A percentile compares a stretch with the other conserved stretches of the same genome.
These are phyloP conservation scores for Aspergillus spinulosporus DNA, from an alignment of 2,329 filamentous ascomycete species.

Conservation along the genomic window DNA sequence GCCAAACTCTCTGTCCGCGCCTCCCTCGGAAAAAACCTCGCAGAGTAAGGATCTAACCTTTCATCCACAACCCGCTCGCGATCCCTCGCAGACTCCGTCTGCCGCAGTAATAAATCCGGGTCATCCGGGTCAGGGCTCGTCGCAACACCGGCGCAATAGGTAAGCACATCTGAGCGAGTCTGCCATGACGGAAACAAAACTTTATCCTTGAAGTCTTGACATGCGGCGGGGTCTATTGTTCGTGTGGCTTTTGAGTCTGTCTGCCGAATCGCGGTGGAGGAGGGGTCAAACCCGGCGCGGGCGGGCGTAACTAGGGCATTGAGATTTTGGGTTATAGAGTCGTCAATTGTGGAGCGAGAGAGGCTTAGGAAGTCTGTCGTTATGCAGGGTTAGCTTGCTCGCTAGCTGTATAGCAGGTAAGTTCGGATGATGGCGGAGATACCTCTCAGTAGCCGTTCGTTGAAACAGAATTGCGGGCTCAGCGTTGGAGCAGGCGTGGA, in stretches of 20 bases:
- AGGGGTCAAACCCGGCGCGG: constrained; percentile 70
- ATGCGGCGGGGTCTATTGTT: constrained; percentile 63
- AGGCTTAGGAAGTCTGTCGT: constrained; percentile 80
- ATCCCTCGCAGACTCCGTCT: constrained; percentile 69
- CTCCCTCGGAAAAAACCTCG: constrained; percentile 73
- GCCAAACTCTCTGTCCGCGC: constrained; percentile 78
- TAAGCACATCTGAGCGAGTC: constrained; percentile 74
- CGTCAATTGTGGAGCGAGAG: constrained; percentile 82
- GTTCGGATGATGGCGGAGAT: neutral
- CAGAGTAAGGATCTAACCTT: constrained; percentile 87
- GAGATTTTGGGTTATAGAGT: constrained; percentile 88
- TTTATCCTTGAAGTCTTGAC: constrained; percentile 69
- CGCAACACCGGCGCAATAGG: constrained; percentile 86
- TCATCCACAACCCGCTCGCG: constrained; percentile 79
- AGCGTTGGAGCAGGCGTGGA: constrained; percentile 53
- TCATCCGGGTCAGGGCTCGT: constrained; percentile 85
- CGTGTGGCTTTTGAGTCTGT: constrained; percentile 51
- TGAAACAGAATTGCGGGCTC: constrained; percentile 77
- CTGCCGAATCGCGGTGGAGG: constrained; percentile 67
- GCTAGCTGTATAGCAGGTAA: too few relatives aligned
- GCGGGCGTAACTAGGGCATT: constrained; percentile 83
- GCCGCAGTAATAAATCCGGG: constrained; percentile 69
- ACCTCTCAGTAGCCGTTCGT: constrained; percentile 69
- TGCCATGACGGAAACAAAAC: constrained; percentile 91
- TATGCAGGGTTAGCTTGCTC: neutral